phyloP scores from a whole-genome alignment of 768 basidiomycete species.

The Podaxis sp. region DNA sequence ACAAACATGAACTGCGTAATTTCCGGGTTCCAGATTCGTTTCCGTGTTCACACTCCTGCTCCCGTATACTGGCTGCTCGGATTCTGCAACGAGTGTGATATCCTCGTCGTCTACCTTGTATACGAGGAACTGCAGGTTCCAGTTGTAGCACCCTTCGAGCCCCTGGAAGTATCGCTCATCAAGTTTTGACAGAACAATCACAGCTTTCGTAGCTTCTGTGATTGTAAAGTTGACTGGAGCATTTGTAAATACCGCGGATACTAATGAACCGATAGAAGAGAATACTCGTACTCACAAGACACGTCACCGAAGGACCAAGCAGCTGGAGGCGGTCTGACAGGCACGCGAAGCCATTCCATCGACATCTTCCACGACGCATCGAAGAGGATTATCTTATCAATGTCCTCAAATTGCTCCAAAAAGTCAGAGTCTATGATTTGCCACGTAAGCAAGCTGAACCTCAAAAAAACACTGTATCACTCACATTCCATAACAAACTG shows the following conservation, averaged over 20 bases:
- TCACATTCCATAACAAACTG: constrained; percentile 52
- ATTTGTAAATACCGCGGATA: too few relatives aligned
- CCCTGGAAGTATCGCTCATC: constrained; percentile 51
- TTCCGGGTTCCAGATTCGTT: constrained; percentile 35
- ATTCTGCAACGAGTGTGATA: constrained; percentile 23
- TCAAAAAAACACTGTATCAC: constrained; percentile 10
- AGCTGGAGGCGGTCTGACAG: constrained; percentile 37
- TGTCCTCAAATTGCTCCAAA: constrained; percentile 40
- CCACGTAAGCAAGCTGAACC: background rate
- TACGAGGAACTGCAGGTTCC: constrained; percentile 32
- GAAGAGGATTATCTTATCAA: constrained; percentile 47
- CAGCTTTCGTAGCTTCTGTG: constrained; percentile 35
- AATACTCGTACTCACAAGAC: constrained; percentile 38
- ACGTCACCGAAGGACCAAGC: constrained; percentile 58
- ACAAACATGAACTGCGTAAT: constrained; percentile 40
- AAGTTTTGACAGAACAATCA: constrained; percentile 53
- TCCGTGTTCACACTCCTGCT: constrained; percentile 36
- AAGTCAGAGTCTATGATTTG: constrained; percentile 36
- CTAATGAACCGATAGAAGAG: background rate
- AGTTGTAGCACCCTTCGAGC: constrained; percentile 40
- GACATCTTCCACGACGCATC: constrained; percentile 47
- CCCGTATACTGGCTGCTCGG: constrained; percentile 25
- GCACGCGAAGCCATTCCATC: constrained; percentile 48
- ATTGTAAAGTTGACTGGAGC: constrained; percentile 45
- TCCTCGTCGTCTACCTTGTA: constrained; percentile 31